A percentile compares a stretch with the other conserved stretches of the same genome.
Conservation (phyloP, 2,329 filamentous ascomycete species). For the Onygena corvina region DNA sequence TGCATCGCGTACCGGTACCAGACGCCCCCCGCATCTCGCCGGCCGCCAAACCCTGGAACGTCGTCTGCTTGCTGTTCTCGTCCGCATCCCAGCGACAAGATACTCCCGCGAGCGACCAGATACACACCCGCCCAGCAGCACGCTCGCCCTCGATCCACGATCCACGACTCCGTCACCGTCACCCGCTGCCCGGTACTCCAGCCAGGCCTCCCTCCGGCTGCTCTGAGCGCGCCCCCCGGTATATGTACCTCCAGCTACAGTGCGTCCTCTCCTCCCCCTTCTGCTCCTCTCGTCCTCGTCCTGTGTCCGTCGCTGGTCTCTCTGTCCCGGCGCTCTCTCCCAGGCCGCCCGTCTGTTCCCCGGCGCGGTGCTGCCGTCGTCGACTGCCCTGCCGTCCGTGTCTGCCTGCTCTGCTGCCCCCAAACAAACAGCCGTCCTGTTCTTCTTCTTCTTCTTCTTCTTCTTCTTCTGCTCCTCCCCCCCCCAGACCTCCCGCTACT, state of each 20-base stretch:
- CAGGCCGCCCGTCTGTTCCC: too few species aligned
- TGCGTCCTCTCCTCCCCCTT: background rate
- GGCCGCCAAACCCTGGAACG: too few species aligned
- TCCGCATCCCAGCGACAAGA: too few species aligned
- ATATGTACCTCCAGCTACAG: slow-evolving; percentile 8
- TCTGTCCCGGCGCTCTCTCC: background rate
- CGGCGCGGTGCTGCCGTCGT: background rate
- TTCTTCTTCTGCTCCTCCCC: background rate
- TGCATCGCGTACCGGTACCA: too few species aligned
- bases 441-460: background rate
- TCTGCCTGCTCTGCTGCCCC: background rate
- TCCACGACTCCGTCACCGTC: background rate
- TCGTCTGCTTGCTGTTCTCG: too few species aligned
- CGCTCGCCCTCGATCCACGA: too few species aligned
- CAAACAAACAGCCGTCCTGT: too few species aligned
- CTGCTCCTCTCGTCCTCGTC: background rate
- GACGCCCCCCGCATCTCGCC: too few species aligned
- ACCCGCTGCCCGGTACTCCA: too few species aligned
- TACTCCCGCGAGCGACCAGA: too few species aligned
- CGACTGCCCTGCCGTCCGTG: background rate
- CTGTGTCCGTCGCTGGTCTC: background rate
- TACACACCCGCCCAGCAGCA: too few species aligned
- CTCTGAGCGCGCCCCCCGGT: background rate
- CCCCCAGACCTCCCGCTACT: background rate
- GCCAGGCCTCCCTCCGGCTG: background rate